Conservation (phyloP, 345 rosid genomes). For the Balakata baccata region DNA sequence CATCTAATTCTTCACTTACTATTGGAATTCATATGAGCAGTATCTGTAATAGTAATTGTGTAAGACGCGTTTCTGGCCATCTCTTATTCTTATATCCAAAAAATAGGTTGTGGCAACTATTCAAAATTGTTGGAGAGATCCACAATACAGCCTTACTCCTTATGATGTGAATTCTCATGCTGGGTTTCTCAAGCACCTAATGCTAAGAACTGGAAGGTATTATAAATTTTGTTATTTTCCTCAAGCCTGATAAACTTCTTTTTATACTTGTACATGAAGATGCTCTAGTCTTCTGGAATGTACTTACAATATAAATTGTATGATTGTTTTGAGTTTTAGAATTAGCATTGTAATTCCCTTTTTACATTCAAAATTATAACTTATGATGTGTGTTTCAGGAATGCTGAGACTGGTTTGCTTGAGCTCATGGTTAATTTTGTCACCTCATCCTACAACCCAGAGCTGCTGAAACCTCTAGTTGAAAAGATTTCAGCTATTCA, state of each 20-base stretch:
- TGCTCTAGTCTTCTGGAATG: background rate
- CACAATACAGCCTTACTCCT: conserved; percentile 67
- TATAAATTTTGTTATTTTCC: background rate
- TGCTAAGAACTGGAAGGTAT: conserved; percentile 95
- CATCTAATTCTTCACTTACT: background rate
- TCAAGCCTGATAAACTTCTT: background rate
- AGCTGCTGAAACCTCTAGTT: conserved; percentile 75
- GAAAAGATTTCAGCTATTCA: conserved; percentile 69
- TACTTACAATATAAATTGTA: background rate
- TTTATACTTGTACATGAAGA: background rate
- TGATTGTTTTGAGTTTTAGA: background rate
- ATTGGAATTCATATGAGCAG: background rate
- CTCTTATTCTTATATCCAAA: conserved; percentile 16
- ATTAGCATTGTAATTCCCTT: background rate
- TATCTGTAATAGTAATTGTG: background rate
- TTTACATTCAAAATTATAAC: conserved; percentile 9
- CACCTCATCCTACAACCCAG: conserved; percentile 79
- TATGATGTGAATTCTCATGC: conserved; percentile 71
- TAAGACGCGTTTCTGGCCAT: conserved; percentile 1
- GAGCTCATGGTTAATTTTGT: conserved; percentile 95
- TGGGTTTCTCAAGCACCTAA: conserved; percentile 92
- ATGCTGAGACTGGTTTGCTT: conserved; percentile 52
- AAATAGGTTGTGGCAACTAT: conserved; percentile 70
- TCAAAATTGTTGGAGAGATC: conserved; percentile 87
- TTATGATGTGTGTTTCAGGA: conserved; percentile 45